Percentiles rank a stretch among this genome's conserved stretches.
Evolutionary conservation across 2,329 filamentous ascomycete species (phyloP).

Genomic region (Fusarium armeniacum): DNA sequence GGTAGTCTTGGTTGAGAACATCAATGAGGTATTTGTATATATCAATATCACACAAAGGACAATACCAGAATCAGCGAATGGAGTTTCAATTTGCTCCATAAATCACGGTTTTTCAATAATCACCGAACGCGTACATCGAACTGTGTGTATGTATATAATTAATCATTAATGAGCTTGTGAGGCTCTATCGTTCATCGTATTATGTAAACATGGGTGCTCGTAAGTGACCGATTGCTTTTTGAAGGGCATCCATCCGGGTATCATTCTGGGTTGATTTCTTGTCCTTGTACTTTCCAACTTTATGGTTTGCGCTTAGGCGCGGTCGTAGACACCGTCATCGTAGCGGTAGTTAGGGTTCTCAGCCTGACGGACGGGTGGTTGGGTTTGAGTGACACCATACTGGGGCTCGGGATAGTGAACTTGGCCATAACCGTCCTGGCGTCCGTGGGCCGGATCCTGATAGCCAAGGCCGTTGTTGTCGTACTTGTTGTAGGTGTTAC

Average conservation of each 20-base stretch:
- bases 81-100: not conserved
- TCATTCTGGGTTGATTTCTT: constrained; percentile 19
- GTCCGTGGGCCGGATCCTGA: constrained; percentile 43
- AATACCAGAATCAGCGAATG: constrained; percentile 9
- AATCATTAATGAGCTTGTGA: constrained; percentile 35
- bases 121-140: not conserved
- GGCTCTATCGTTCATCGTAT: constrained; percentile 27
- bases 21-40: constrained; percentile 6
- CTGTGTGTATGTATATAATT: constrained; percentile 22
- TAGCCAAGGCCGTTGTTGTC: constrained; percentile 45
- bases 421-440: constrained; percentile 51
- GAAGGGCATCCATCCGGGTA: constrained; percentile 33
- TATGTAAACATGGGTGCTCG: constrained; percentile 20
- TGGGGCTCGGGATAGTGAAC: constrained; percentile 49
- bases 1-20: constrained; percentile 8
- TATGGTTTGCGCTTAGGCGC: constrained; percentile 25
- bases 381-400: constrained; percentile 32
- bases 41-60: constrained; percentile 2
- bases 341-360: constrained; percentile 52
- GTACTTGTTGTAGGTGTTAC: constrained; percentile 49
- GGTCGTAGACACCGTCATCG: constrained; percentile 57
- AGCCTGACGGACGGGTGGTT: constrained; percentile 15
- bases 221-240: constrained; percentile 26
- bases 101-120: not conserved
- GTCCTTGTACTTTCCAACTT: not conserved